Evolutionary conservation across 2,329 filamentous ascomycete genomes (phyloP).

Genomic region (Macrophomina pseudophaseolina): DNA sequence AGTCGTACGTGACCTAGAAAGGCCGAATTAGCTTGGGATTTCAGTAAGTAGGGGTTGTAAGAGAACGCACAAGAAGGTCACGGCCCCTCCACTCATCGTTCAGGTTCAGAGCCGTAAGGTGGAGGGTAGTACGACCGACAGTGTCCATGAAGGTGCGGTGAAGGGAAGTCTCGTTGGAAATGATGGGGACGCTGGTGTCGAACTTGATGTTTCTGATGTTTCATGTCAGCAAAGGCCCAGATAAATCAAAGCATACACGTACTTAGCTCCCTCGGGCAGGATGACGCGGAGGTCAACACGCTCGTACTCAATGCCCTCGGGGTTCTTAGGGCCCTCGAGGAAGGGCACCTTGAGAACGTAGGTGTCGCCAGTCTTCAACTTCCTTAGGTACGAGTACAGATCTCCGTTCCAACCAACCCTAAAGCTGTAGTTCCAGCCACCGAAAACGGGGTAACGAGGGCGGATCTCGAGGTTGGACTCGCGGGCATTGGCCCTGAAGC

Average conservation of each 20-base stretch:
- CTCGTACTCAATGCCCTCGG: slow-evolving; percentile 85
- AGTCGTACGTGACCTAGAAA: slow-evolving; percentile 76
- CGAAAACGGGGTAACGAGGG: slow-evolving; percentile 94
- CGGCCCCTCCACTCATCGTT: slow-evolving; percentile 89
- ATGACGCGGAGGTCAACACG: slow-evolving; percentile 80
- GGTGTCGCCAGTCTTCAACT: slow-evolving; percentile 65
- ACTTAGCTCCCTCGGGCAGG: slow-evolving; percentile 88
- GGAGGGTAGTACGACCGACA: slow-evolving; percentile 80
- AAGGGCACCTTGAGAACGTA: slow-evolving; percentile 91
- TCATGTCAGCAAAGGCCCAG: not conserved
- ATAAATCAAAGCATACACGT: slow-evolving; percentile 47
- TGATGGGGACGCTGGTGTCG: slow-evolving; percentile 73
- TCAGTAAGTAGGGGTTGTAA: not conserved
- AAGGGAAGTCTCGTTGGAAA: slow-evolving; percentile 64
- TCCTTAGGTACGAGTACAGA: slow-evolving; percentile 75
- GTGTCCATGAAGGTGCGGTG: slow-evolving; percentile 95
- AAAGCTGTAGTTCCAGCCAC: slow-evolving; percentile 98
- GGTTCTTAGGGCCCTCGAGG: slow-evolving; percentile 85
- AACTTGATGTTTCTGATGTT: slow-evolving; percentile 75
- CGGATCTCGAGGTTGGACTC: slow-evolving; percentile 88
- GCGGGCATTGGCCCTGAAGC: slow-evolving; percentile 76
- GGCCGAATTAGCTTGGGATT: not conserved
- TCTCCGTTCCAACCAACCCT: slow-evolving; percentile 95
- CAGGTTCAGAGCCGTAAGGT: slow-evolving; percentile 80
- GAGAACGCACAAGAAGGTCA: slow-evolving; percentile 67